Percentiles rank a stretch among this genome's conserved stretches.
These are phyloP conservation scores for Candolleomyces efflorescens DNA, from an alignment of 768 basidiomycete genomes.

Conservation along the genomic window DNA sequence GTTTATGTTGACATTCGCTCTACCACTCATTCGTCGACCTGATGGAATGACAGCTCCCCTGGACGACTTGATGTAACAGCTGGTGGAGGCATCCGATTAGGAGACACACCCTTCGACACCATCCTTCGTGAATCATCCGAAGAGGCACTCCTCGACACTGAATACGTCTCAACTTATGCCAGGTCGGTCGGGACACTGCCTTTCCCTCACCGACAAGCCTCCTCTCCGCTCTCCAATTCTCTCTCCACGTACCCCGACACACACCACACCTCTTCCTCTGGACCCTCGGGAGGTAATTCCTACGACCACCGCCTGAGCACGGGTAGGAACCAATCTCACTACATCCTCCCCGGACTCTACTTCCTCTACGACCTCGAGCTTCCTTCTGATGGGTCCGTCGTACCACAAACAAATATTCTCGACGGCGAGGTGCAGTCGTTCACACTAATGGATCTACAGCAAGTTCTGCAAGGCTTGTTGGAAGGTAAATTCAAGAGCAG, in stretches of 20 bases:
- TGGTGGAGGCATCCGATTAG: slow-evolving; percentile 39
- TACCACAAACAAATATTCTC: slow-evolving; percentile 30
- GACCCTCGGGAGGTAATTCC: not conserved
- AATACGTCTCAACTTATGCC: slow-evolving; percentile 27
- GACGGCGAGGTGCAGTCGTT: slow-evolving; percentile 43
- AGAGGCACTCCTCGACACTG: slow-evolving; percentile 36
- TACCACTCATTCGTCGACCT: not conserved
- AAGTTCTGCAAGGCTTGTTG: slow-evolving; percentile 28
- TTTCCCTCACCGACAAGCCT: slow-evolving; percentile 30
- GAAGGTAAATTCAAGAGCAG: slow-evolving; percentile 37
- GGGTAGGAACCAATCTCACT: slow-evolving; percentile 23
- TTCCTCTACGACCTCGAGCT: slow-evolving; percentile 41
- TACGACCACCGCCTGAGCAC: not conserved
- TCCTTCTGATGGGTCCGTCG: slow-evolving; percentile 26
- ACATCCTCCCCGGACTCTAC: slow-evolving; percentile 43
- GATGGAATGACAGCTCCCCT: slow-evolving; percentile 33
- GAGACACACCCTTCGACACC: slow-evolving; percentile 30
- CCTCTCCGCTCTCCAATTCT: slow-evolving; percentile 16
- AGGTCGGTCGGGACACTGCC: slow-evolving; percentile 33
- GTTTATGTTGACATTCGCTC: slow-evolving; percentile 9
- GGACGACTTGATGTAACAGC: slow-evolving; percentile 40
- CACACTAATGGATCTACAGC: slow-evolving; percentile 29
- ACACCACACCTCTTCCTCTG: not conserved
- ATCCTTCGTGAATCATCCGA: slow-evolving; percentile 39
- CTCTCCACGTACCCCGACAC: not conserved